These are phyloP conservation scores for Claviceps sp. DNA, from an alignment of 2,329 filamentous ascomycete species.

Conservation along the genomic window DNA sequence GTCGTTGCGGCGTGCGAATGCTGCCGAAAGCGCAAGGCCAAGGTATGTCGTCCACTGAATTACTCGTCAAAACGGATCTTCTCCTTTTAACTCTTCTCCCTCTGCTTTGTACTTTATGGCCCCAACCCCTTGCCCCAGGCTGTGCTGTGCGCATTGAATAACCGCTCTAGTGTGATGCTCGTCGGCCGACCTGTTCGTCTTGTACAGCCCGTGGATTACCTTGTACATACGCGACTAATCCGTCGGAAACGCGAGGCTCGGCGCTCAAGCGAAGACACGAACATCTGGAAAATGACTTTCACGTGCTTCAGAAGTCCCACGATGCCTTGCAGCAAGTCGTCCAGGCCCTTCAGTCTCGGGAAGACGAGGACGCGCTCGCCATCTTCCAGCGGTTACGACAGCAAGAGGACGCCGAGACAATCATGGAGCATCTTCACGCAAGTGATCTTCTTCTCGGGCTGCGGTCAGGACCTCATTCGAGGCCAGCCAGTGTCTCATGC, in stretches of 20 bases:
- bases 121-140: background rate
- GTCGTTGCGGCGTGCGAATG: background rate
- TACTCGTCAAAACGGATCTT: background rate
- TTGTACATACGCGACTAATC: background rate
- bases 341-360: background rate
- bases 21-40: constrained; percentile 1
- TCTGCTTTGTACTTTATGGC: background rate
- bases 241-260: background rate
- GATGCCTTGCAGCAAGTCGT: background rate
- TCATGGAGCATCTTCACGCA: background rate
- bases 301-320: background rate
- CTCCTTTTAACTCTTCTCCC: background rate
- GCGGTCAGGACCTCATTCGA: background rate
- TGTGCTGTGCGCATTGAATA: background rate
- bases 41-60: background rate
- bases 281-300: background rate
- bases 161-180: background rate
- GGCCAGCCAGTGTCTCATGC: background rate
- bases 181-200: background rate
- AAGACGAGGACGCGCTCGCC: background rate
- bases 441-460: constrained; percentile 1
- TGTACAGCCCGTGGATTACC: background rate
- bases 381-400: background rate
- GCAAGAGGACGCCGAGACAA: background rate
- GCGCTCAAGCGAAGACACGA: constrained; percentile 1